These are phyloP conservation scores for Pichia pseudocactophila DNA, from an alignment of 805 yeast species.

Conservation along the genomic window DNA sequence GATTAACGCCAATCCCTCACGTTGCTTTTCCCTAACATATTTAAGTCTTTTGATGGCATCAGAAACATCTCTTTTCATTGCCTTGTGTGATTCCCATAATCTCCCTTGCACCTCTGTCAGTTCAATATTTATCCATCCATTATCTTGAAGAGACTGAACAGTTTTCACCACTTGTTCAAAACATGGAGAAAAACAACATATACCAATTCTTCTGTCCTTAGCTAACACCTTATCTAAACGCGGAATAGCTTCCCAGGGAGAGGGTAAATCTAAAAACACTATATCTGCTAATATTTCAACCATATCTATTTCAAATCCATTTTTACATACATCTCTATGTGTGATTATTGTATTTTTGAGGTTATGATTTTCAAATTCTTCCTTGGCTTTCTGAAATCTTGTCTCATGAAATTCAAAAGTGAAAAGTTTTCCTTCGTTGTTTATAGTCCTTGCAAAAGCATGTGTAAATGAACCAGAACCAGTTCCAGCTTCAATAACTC, in stretches of 20 bases:
- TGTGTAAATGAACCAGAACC: constrained; percentile 96
- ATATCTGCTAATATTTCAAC: constrained; percentile 50
- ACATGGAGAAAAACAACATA: constrained; percentile 97
- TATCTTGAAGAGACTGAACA: constrained; percentile 56
- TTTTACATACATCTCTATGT: constrained; percentile 86
- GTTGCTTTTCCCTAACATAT: constrained; percentile 68
- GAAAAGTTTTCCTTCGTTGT: constrained; percentile 51
- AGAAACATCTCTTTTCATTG: constrained; percentile 71
- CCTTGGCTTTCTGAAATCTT: constrained; percentile 67
- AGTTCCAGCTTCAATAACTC: constrained; percentile 94
- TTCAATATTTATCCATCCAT: constrained; percentile 82
- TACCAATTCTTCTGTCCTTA: constrained; percentile 43
- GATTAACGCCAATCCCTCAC: constrained; percentile 49
- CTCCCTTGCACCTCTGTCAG: constrained; percentile 85
- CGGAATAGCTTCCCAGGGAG: constrained; percentile 95
- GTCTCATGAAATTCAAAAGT: constrained; percentile 90
- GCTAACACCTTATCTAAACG: constrained; percentile 55
- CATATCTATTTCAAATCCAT: constrained; percentile 60
- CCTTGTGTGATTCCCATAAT: constrained; percentile 80
- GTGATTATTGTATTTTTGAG: constrained; percentile 54
- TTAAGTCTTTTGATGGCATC: constrained; percentile 74
- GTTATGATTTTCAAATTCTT: constrained; percentile 70
- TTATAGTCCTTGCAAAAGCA: constrained; percentile 76
- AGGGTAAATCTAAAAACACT: constrained; percentile 85
- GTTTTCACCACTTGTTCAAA: constrained; percentile 93